Evolutionary conservation across 139 green algal genomes (phyloP).

Genomic region (Coelastrella sp.): DNA sequence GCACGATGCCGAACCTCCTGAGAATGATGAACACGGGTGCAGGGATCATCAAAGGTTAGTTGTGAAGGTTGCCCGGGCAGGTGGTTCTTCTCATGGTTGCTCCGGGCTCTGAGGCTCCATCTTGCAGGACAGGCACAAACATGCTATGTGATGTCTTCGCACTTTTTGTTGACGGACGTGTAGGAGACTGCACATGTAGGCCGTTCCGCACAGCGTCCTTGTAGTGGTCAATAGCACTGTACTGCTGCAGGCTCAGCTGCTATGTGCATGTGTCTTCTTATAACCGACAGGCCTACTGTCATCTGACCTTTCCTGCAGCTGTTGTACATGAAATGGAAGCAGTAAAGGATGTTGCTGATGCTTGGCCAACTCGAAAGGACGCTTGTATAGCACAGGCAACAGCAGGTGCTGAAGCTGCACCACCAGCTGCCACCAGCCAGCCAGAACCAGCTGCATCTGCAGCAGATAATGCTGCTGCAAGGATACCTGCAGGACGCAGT

Average conservation of each 20-base stretch:
- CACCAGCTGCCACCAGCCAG: not conserved
- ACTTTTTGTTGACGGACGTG: no score
- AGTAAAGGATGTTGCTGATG: constrained; percentile 24
- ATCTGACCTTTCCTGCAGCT: constrained; percentile 54
- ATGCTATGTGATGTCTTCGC: no score
- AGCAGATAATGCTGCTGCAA: not conserved
- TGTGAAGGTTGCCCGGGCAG: constrained; percentile 45
- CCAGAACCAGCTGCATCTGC: not conserved
- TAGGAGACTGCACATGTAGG: no score
- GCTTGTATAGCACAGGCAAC: not conserved
- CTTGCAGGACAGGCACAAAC: no score
- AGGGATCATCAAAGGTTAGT: constrained; percentile 52
- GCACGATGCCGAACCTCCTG: constrained; percentile 52
- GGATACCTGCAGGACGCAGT: not conserved
- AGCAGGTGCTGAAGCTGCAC: not conserved
- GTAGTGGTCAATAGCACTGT: no score
- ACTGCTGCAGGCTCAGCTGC: no score
- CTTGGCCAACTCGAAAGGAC: constrained; percentile 48
- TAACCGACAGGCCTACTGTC: no score
- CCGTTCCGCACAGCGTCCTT: no score
- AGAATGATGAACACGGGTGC: constrained; percentile 56
- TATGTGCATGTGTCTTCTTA: no score
- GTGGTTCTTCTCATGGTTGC: not conserved
- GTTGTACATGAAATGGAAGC: constrained; percentile 61
- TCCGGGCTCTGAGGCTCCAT: no score